Conservation (phyloP, 2,329 filamentous ascomycete species). For the Colletotrichum aenigma region DNA sequence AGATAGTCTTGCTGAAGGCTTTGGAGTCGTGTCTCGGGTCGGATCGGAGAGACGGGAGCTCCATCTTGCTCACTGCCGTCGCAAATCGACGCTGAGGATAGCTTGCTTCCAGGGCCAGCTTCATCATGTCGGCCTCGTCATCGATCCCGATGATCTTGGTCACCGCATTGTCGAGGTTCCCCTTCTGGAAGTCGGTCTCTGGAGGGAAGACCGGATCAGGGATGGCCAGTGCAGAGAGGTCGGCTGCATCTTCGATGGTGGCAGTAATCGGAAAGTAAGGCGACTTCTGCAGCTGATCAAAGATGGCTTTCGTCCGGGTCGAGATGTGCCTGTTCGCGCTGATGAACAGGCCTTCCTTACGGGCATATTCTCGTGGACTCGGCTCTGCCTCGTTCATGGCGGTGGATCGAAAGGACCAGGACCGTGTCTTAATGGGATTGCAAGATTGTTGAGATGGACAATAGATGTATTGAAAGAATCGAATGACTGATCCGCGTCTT, state of each 20-base stretch:
- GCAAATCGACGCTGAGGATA: not conserved
- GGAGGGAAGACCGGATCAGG: not conserved
- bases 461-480: not conserved
- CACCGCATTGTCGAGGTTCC: not conserved
- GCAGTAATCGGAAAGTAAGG: not conserved
- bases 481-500: not conserved
- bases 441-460: not conserved
- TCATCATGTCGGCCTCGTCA: not conserved
- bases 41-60: slow-evolving; percentile 5
- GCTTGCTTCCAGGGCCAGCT: not conserved
- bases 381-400: not conserved
- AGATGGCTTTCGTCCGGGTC: not conserved
- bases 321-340: not conserved
- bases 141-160: not conserved
- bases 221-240: not conserved
- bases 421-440: not conserved
- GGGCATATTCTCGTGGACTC: not conserved
- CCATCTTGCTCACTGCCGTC: not conserved
- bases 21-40: slow-evolving; percentile 4
- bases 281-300: not conserved
- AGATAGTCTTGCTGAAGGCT: not conserved
- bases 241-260: not conserved
- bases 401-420: not conserved
- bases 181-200: not conserved
- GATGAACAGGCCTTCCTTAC: not conserved